Percentiles rank a stretch among this genome's conserved stretches.
Evolutionary conservation across 495 filamentous ascomycete genomes (phyloP).

Genomic region (Niebla homalea): DNA sequence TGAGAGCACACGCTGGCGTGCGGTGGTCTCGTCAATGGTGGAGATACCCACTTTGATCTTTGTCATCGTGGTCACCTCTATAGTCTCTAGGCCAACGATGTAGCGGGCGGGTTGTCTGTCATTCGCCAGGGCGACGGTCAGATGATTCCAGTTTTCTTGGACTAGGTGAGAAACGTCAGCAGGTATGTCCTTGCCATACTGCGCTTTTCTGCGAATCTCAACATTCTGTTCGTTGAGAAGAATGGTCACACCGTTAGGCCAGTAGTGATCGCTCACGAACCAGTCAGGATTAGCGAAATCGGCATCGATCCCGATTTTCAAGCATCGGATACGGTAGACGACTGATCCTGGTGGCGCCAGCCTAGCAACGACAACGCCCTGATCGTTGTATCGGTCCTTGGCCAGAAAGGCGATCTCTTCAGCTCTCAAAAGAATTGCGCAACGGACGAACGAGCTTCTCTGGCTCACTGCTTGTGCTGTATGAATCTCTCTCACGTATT

Average conservation of each 20-base stretch:
- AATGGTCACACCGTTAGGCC: constrained; percentile 62
- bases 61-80: constrained; percentile 41
- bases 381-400: not conserved
- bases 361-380: constrained; percentile 6
- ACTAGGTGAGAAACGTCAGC: constrained; percentile 52
- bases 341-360: constrained; percentile 16
- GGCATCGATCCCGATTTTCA: constrained; percentile 17
- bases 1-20: constrained; percentile 24
- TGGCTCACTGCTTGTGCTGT: constrained; percentile 28
- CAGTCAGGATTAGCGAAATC: constrained; percentile 34
- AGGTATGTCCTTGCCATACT: constrained; percentile 63
- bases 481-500: constrained; percentile 25
- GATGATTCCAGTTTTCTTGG: constrained; percentile 39
- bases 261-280: constrained; percentile 46
- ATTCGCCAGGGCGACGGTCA: constrained; percentile 41
- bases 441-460: constrained; percentile 12
- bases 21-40: constrained; percentile 19
- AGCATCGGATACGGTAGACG: constrained; percentile 32
- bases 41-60: constrained; percentile 31
- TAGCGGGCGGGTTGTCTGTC: constrained; percentile 28
- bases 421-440: not conserved
- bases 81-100: constrained; percentile 47
- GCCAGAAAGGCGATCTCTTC: constrained; percentile 4
- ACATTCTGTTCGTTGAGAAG: constrained; percentile 50
- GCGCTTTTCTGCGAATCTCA: constrained; percentile 45